Conservation (phyloP, 306 rosid species). For the Carpinus viminea region DNA sequence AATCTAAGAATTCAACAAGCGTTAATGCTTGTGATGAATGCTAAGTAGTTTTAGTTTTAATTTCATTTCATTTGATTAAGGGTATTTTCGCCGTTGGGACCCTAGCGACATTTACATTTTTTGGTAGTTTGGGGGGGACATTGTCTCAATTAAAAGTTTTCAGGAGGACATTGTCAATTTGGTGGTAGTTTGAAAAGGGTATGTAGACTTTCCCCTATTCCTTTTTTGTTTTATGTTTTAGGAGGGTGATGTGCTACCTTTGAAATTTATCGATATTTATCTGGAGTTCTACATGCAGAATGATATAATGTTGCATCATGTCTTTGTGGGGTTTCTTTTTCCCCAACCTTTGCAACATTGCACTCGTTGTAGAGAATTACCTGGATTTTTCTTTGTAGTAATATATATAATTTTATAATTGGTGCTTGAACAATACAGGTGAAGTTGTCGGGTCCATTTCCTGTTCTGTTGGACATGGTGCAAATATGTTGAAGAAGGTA, state of each 20-base stretch:
- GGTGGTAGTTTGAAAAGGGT: no score
- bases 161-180: no score
- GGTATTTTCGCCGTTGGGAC: no score
- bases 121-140: no score
- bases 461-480: constrained; percentile 78
- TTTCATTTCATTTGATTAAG: no score
- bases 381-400: neutral
- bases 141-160: no score
- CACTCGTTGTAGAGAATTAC: neutral
- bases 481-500: constrained; percentile 63
- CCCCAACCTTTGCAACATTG: neutral
- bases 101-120: no score
- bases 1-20: no score
- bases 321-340: neutral
- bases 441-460: constrained; percentile 92
- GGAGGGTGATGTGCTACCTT: neutral
- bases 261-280: neutral
- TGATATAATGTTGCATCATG: neutral
- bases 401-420: constrained; percentile 15
- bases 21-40: no score
- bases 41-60: no score
- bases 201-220: no score
- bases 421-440: constrained; percentile 47
- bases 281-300: neutral
- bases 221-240: neutral